These are phyloP conservation scores for Cystofilobasidium bisporidii DNA, from an alignment of 768 basidiomycete species.

Conservation along the genomic window DNA sequence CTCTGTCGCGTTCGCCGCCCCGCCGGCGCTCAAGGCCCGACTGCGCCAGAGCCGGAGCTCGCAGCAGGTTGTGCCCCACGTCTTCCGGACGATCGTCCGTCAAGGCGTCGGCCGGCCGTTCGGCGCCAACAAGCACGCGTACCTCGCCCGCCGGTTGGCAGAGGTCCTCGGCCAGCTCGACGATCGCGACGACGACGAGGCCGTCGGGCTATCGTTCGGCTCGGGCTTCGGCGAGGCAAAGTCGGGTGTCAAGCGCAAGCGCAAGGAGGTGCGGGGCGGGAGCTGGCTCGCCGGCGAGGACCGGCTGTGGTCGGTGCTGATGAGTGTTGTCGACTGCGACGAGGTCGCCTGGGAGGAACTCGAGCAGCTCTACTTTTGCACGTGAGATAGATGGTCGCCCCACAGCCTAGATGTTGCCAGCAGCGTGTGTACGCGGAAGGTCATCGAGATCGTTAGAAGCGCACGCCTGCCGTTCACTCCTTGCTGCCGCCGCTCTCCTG, in stretches of 20 bases:
- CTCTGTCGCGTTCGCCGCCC: slow-evolving; percentile 70
- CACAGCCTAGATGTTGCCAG: background rate
- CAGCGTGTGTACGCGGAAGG: no score
- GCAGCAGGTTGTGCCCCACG: slow-evolving; percentile 43
- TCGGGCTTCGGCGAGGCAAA: slow-evolving; percentile 1
- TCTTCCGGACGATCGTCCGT: slow-evolving; percentile 47
- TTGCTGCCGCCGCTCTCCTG: slow-evolving; percentile 38
- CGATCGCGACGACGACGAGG: slow-evolving; percentile 16
- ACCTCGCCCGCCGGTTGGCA: slow-evolving; percentile 38
- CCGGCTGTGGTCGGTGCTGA: slow-evolving; percentile 69
- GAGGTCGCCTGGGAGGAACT: slow-evolving; percentile 75
- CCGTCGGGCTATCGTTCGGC: slow-evolving; percentile 8
- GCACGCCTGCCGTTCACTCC: slow-evolving; percentile 44
- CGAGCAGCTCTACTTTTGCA: slow-evolving; percentile 68
- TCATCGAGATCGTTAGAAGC: slow-evolving; percentile 53
- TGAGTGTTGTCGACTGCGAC: slow-evolving; percentile 75
- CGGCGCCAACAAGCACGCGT: slow-evolving; percentile 33
- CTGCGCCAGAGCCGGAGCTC: slow-evolving; percentile 56
- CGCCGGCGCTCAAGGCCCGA: slow-evolving; percentile 60
- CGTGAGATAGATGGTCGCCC: slow-evolving; percentile 37
- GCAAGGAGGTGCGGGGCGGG: background rate
- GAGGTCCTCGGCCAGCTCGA: slow-evolving; percentile 41
- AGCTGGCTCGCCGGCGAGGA: slow-evolving; percentile 53
- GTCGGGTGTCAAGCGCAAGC: background rate
- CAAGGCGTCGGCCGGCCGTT: slow-evolving; percentile 24